phyloP scores from a whole-genome alignment of 106 monocot species.

The Phalaenopsis aphrodite region DNA sequence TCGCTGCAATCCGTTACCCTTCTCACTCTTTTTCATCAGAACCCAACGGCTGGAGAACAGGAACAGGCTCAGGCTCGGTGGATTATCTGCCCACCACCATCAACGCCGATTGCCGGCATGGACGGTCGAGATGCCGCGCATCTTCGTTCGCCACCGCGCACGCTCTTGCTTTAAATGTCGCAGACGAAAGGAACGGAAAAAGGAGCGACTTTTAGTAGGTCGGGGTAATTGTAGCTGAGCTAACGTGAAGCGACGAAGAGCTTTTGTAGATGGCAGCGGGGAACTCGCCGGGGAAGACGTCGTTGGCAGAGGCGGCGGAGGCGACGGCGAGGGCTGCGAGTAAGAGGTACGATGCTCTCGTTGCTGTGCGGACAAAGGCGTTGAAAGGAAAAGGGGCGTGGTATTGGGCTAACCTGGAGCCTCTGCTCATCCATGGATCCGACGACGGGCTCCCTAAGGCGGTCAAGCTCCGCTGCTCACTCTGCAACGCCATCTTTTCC shows the following conservation, averaged over 20 bases:
- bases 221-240: background rate
- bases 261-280: background rate
- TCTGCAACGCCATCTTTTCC: constrained; percentile 55
- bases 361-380: constrained; percentile 38
- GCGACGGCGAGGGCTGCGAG: constrained; percentile 21
- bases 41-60: background rate
- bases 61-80: background rate
- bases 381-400: constrained; percentile 63
- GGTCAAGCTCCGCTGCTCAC: constrained; percentile 56
- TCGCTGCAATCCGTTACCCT: background rate
- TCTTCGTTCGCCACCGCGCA: background rate
- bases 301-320: constrained; percentile 22
- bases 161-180: background rate
- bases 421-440: constrained; percentile 29
- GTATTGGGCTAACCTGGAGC: constrained; percentile 62
- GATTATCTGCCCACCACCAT: background rate
- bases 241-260: background rate
- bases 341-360: constrained; percentile 43
- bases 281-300: background rate
- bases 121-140: background rate
- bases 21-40: background rate
- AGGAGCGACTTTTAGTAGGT: too few species aligned
- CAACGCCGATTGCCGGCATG: background rate
- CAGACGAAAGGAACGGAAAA: background rate
- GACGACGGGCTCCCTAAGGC: constrained; percentile 45